A percentile compares a stretch with the other conserved stretches of the same genome.
These are phyloP conservation scores for Entomortierella beljakovae DNA, from an alignment of 192 early-diverging fungal species.

Conservation along the genomic window DNA sequence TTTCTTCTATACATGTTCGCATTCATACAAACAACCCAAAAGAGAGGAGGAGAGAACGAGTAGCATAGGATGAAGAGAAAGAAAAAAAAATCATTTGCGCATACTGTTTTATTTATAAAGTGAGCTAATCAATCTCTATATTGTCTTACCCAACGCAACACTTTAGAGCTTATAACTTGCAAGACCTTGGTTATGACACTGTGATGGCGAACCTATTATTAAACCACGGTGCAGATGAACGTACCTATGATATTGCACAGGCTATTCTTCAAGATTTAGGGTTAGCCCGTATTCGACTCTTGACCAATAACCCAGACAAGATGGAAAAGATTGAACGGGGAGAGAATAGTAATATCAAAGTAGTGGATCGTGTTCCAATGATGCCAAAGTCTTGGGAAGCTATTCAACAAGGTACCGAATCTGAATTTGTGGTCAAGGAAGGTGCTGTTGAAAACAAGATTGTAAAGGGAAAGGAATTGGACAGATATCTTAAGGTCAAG, in stretches of 20 bases:
- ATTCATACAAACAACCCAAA: too few species aligned
- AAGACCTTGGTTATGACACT: constrained; percentile 95
- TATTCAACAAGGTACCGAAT: constrained; percentile 14
- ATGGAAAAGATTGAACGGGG: constrained; percentile 73
- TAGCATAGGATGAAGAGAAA: too few species aligned
- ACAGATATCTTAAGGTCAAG: constrained; percentile 90
- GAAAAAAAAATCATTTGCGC: too few species aligned
- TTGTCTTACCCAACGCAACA: too few species aligned
- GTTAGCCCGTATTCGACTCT: constrained; percentile 74
- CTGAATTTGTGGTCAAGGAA: constrained; percentile 33
- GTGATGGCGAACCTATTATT: constrained; percentile 90
- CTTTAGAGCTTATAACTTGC: constrained; percentile 92
- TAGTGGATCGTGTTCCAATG: constrained; percentile 90
- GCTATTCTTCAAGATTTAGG: constrained; percentile 88
- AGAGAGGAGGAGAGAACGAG: too few species aligned
- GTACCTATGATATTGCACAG: constrained; percentile 89
- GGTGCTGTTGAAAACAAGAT: constrained; percentile 46
- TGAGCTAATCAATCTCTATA: too few species aligned
- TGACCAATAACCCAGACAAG: constrained; percentile 98
- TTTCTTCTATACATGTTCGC: too few species aligned
- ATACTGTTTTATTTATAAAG: too few species aligned
- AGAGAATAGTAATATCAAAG: constrained; percentile 68
- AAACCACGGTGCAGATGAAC: constrained; percentile 92
- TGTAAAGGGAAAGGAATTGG: constrained; percentile 67
- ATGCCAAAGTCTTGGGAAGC: constrained; percentile 86